phyloP scores from a whole-genome alignment of 495 filamentous ascomycete genomes.

The Trichoderma virens region DNA sequence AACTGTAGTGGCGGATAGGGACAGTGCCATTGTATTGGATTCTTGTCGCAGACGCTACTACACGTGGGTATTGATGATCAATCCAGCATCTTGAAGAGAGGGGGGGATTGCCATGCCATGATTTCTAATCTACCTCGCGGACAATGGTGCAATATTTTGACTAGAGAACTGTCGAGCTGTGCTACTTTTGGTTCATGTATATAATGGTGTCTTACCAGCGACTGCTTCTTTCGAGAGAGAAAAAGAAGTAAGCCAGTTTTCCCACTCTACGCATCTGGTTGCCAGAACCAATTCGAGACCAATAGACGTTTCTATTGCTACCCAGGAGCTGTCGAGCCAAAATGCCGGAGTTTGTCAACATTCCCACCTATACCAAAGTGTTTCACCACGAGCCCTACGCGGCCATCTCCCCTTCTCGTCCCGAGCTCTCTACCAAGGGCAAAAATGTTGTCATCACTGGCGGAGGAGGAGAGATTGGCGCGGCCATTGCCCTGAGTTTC shows the following conservation, averaged over 20 bases:
- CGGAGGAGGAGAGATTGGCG: conserved; percentile 30
- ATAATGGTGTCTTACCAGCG: neutral
- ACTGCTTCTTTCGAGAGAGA: neutral
- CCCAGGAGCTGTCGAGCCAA: too few relatives aligned
- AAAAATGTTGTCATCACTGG: conserved; percentile 44
- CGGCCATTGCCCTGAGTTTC: conserved; percentile 20
- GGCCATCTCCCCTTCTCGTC: conserved; percentile 31
- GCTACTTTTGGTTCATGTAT: neutral
- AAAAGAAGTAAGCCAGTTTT: neutral
- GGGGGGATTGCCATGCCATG: neutral
- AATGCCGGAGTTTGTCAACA: neutral
- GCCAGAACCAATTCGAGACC: neutral
- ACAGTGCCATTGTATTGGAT: too few relatives aligned
- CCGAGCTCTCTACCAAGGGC: conserved; percentile 29
- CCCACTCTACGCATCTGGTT: neutral
- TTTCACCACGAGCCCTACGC: conserved; percentile 35
- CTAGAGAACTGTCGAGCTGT: too few relatives aligned
- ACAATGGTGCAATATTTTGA: too few relatives aligned
- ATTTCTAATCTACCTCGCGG: too few relatives aligned
- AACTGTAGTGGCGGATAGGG: too few relatives aligned
- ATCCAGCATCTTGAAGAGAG: neutral
- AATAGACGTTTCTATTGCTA: too few relatives aligned
- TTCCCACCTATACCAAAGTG: conserved; percentile 15
- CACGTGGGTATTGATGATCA: too few relatives aligned
- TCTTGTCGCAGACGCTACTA: too few relatives aligned